phyloP scores from a whole-genome alignment of 768 basidiomycete genomes.

The Myochromella boudieri region DNA sequence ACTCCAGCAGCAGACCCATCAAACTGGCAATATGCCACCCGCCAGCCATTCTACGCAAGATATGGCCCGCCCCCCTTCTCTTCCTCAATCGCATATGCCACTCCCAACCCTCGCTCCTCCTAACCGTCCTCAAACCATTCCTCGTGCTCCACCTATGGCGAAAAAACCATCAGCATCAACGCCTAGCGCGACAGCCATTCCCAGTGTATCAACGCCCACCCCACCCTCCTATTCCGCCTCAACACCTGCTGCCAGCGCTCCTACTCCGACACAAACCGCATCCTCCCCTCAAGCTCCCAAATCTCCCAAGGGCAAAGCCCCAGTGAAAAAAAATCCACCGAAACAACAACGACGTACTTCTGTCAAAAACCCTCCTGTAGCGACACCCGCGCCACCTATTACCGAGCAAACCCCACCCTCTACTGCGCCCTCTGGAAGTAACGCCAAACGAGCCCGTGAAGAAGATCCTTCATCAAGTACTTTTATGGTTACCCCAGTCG shows the following conservation, averaged over 20 bases:
- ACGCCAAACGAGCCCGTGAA: slow-evolving; percentile 50
- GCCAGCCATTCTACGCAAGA: slow-evolving; percentile 9
- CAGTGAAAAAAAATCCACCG: slow-evolving; percentile 44
- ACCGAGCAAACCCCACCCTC: slow-evolving; percentile 21
- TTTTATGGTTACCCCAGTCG: slow-evolving; percentile 28
- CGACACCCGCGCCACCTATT: slow-evolving; percentile 21
- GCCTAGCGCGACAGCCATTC: slow-evolving; percentile 17
- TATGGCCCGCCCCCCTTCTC: slow-evolving; percentile 21
- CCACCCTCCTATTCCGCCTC: slow-evolving; percentile 44
- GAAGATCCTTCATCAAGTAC: slow-evolving; percentile 47
- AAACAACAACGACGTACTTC: slow-evolving; percentile 35
- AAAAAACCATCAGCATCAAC: slow-evolving; percentile 27
- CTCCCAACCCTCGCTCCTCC: slow-evolving; percentile 18
- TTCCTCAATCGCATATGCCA: slow-evolving; percentile 16
- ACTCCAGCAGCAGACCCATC: slow-evolving; percentile 10
- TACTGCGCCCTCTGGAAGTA: slow-evolving; percentile 21
- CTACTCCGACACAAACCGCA: slow-evolving; percentile 53
- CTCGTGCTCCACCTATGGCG: slow-evolving; percentile 25
- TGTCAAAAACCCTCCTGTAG: slow-evolving; percentile 28
- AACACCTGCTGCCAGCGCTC: slow-evolving; percentile 41
- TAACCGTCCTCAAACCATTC: slow-evolving; percentile 13
- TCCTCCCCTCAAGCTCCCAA: slow-evolving; percentile 68
- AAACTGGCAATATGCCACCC: slow-evolving; percentile 7
- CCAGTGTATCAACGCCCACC: slow-evolving; percentile 37
- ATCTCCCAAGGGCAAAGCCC: slow-evolving; percentile 62